Evolutionary conservation across 306 rosid genomes (phyloP).

Genomic region (Gleditsia sinensis): DNA sequence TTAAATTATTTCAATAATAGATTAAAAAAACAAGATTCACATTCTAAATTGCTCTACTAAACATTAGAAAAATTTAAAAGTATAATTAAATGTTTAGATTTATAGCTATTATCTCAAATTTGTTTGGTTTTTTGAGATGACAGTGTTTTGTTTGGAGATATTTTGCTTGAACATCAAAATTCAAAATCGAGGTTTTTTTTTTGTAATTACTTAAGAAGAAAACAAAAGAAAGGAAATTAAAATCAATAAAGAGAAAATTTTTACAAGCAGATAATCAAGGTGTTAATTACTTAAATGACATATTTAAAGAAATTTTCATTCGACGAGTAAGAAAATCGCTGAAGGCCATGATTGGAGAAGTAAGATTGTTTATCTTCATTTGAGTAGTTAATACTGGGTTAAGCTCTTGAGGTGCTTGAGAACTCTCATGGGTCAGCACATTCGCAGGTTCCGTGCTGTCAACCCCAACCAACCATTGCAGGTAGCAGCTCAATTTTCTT

Average conservation of each 20-base stretch:
- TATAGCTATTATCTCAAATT: not conserved
- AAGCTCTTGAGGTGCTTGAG: slow-evolving; percentile 28
- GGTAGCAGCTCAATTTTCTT: slow-evolving; percentile 45
- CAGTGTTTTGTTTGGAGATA: not conserved
- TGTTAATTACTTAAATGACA: too few relatives aligned
- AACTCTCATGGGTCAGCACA: slow-evolving; percentile 40
- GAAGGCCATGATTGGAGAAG: not conserved
- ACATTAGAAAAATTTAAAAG: not conserved
- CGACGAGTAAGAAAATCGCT: not conserved
- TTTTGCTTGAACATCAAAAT: too few relatives aligned
- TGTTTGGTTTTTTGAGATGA: not conserved
- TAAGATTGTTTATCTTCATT: not conserved
- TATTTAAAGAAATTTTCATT: too few relatives aligned
- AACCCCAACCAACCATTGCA: slow-evolving; percentile 54
- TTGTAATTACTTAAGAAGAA: too few relatives aligned
- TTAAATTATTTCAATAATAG: not conserved
- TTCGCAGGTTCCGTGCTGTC: slow-evolving; percentile 31
- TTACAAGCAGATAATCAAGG: too few relatives aligned
- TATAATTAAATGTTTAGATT: not conserved
- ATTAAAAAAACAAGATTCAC: not conserved
- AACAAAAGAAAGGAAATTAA: too few relatives aligned
- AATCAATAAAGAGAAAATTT: not conserved
- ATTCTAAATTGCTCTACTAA: not conserved
- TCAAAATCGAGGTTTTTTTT: too few relatives aligned
- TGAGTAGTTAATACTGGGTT: not conserved